Conservation (phyloP, 2,329 filamentous ascomycete species). For the Huntiella bhutanensis region DNA sequence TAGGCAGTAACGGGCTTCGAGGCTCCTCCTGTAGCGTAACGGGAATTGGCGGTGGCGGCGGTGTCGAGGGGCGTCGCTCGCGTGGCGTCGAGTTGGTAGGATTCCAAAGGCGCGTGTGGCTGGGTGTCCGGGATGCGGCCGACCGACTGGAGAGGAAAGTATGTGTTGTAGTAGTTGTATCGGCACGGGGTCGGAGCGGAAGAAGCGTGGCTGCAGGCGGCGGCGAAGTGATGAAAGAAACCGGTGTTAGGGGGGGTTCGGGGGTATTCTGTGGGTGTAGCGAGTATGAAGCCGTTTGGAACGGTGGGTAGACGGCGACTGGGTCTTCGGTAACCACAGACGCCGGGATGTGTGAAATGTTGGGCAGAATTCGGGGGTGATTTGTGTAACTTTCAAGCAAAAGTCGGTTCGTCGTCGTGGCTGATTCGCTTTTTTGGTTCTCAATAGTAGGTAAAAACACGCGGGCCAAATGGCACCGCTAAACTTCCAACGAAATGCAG, state of each 20-base stretch:
- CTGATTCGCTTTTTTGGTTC: too few species aligned
- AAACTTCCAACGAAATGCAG: too few species aligned
- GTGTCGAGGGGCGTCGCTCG: conserved; percentile 32
- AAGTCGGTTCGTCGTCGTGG: too few species aligned
- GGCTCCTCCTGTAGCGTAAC: conserved; percentile 22
- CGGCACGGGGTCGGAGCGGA: neutral
- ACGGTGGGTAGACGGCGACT: conserved; percentile 24
- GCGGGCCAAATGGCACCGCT: too few species aligned
- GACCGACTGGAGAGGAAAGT: conserved; percentile 9
- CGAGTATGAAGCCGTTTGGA: conserved; percentile 30
- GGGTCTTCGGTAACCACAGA: conserved; percentile 25
- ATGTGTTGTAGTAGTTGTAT: neutral
- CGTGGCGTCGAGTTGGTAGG: conserved; percentile 28
- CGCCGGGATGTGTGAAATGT: neutral
- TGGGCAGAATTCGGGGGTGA: too few species aligned
- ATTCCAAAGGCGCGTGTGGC: conserved; percentile 33
- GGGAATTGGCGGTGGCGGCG: conserved; percentile 32
- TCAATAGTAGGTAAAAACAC: too few species aligned
- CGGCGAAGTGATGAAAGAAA: neutral
- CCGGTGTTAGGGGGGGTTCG: neutral
- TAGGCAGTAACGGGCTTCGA: conserved; percentile 31
- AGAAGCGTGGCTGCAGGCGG: conserved; percentile 1
- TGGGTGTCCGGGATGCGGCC: neutral
- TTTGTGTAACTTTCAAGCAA: too few species aligned
- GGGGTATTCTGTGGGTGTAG: conserved; percentile 4